Evolutionary conservation across 352 stramenopile species (phyloP).

Genomic region (Globisporangium apiculatum): DNA sequence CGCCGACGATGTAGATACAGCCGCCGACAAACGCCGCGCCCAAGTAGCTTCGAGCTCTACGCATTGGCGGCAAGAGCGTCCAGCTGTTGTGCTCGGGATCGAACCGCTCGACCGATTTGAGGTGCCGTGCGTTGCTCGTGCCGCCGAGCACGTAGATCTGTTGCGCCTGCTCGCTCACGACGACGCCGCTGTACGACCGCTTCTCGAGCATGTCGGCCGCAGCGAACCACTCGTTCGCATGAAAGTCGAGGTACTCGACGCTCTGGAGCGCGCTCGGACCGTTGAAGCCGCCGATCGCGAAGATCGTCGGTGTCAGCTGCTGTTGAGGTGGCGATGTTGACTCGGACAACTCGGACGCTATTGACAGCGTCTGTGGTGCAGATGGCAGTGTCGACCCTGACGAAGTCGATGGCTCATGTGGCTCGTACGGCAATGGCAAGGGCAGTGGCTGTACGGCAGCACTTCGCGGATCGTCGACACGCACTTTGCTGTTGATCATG

Average conservation of each 20-base stretch:
- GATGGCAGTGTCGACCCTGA: no score
- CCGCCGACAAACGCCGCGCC: constrained; percentile 34
- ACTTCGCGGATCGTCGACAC: constrained; percentile 6
- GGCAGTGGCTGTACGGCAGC: no score
- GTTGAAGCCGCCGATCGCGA: constrained; percentile 67
- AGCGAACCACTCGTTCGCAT: constrained; percentile 45
- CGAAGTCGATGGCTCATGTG: no score
- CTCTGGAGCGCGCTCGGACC: constrained; percentile 42
- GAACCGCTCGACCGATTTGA: constrained; percentile 51
- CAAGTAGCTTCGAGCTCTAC: constrained; percentile 52
- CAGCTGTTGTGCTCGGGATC: constrained; percentile 49
- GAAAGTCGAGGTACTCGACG: constrained; percentile 66
- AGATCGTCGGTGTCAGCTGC: constrained; percentile 40
- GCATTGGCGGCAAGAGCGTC: constrained; percentile 46
- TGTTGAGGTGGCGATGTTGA: no score
- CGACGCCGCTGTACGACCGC: constrained; percentile 59
- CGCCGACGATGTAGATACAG: constrained; percentile 58
- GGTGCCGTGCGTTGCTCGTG: constrained; percentile 44
- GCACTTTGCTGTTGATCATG: constrained; percentile 37
- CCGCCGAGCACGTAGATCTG: constrained; percentile 59
- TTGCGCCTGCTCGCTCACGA: constrained; percentile 28
- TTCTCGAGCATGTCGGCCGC: constrained; percentile 42
- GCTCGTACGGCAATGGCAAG: no score
- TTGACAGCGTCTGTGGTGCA: background rate
- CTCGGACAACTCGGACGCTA: no score